Evolutionary conservation across 2,329 filamentous ascomycete species (phyloP).

Genomic region (Penicillium sp.): DNA sequence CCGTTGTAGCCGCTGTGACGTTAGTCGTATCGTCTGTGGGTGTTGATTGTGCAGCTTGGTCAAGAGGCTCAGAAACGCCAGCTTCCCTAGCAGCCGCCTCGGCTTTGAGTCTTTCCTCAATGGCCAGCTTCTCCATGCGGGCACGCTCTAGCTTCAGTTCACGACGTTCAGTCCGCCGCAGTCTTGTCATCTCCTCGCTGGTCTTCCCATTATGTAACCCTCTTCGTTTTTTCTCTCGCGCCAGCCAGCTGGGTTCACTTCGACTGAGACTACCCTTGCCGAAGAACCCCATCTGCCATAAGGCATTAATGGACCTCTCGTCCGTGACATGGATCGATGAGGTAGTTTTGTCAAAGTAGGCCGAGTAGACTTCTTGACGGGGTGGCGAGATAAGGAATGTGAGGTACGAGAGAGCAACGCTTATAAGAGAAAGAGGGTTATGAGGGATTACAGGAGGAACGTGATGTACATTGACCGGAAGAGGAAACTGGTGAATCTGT

Average conservation of each 20-base stretch:
- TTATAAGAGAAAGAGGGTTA: slow-evolving; percentile 84
- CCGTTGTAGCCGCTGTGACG: slow-evolving; percentile 16
- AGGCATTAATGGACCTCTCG: slow-evolving; percentile 66
- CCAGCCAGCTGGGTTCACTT: slow-evolving; percentile 92
- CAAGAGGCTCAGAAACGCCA: slow-evolving; percentile 3
- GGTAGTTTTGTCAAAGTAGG: slow-evolving; percentile 77
- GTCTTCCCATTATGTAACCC: slow-evolving; percentile 65
- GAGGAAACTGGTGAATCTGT: slow-evolving; percentile 76
- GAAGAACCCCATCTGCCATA: slow-evolving; percentile 98
- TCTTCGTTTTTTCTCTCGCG: slow-evolving; percentile 70
- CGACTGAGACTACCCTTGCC: slow-evolving; percentile 90
- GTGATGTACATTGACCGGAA: slow-evolving; percentile 77
- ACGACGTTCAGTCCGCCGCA: slow-evolving; percentile 74
- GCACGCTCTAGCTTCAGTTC: slow-evolving; percentile 89
- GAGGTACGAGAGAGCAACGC: slow-evolving; percentile 74
- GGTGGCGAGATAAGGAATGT: slow-evolving; percentile 66
- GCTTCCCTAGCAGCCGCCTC: slow-evolving; percentile 44
- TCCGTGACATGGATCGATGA: slow-evolving; percentile 82
- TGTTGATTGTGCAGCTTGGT: slow-evolving; percentile 11
- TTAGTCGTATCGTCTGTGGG: slow-evolving; percentile 16
- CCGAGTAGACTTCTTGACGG: slow-evolving; percentile 62
- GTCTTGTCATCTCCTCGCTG: slow-evolving; percentile 75
- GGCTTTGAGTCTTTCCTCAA: slow-evolving; percentile 66
- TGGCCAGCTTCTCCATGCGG: slow-evolving; percentile 78
- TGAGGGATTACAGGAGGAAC: slow-evolving; percentile 85